Conservation (phyloP, 2,329 filamentous ascomycete genomes). For the Capronia coronata region DNA sequence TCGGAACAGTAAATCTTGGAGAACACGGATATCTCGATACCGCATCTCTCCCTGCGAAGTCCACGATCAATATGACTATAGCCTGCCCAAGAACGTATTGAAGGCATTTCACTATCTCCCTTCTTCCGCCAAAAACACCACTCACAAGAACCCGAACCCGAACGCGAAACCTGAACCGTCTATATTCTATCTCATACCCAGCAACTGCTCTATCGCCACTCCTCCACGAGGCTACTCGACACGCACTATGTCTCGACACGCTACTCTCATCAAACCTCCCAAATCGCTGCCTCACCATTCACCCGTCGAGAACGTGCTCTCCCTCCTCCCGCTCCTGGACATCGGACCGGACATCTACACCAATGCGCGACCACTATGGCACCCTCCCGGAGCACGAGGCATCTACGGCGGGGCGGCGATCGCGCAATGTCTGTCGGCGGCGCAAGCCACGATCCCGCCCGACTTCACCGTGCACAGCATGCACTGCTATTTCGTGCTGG, state of each 20-base stretch:
- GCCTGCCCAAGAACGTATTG: no score
- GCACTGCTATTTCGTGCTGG: slow-evolving; percentile 98
- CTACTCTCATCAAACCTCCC: slow-evolving; percentile 68
- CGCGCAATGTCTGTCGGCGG: slow-evolving; percentile 81
- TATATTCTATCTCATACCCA: no score
- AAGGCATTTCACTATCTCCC: no score
- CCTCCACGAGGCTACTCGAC: neutral
- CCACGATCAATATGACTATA: no score
- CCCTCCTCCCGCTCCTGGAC: slow-evolving; percentile 70
- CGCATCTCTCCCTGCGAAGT: no score
- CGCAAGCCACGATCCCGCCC: slow-evolving; percentile 73
- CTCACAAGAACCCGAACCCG: no score
- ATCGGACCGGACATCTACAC: slow-evolving; percentile 69
- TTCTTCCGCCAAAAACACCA: no score
- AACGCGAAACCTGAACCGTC: no score
- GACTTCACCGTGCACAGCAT: slow-evolving; percentile 86
- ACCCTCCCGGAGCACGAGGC: slow-evolving; percentile 81
- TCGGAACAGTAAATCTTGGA: no score
- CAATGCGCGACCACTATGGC: slow-evolving; percentile 86
- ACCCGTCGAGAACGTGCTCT: slow-evolving; percentile 80
- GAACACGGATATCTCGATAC: no score
- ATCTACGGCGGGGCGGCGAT: slow-evolving; percentile 93
- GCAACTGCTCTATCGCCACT: no score
- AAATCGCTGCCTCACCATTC: slow-evolving; percentile 65
- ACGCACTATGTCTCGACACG: slow-evolving; percentile 20